phyloP scores from a whole-genome alignment of 768 basidiomycete genomes.

The Lactarius hatsudake region DNA sequence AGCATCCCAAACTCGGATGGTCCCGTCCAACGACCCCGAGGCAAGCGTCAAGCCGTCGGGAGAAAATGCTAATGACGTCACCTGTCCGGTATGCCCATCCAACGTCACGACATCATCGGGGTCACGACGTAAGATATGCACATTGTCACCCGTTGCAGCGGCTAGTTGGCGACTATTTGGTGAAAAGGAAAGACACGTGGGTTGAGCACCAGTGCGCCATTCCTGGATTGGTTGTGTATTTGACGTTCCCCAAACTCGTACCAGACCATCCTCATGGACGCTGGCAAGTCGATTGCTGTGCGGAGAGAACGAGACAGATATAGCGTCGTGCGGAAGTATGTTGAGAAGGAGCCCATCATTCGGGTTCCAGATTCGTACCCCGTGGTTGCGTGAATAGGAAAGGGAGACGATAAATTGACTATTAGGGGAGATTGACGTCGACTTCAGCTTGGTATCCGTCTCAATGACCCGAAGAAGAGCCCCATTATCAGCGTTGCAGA shows the following conservation, averaged over 20 bases:
- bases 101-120: neutral
- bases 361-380: neutral
- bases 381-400: neutral
- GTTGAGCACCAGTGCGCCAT: neutral
- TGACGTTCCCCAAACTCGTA: neutral
- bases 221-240: neutral
- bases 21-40: neutral
- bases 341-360: neutral
- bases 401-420: neutral
- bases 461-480: neutral
- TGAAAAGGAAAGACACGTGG: neutral
- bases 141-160: neutral
- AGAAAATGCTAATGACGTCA: neutral
- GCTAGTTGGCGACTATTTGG: neutral
- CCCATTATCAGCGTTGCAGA: neutral
- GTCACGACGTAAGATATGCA: neutral
- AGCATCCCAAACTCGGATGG: neutral
- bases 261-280: neutral
- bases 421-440: neutral
- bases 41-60: neutral
- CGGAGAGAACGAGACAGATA: neutral
- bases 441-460: neutral
- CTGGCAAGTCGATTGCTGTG: neutral
- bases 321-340: neutral
- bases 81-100: neutral